phyloP scores from a whole-genome alignment of 78 protist species.

The Andalucia godoyi region DNA sequence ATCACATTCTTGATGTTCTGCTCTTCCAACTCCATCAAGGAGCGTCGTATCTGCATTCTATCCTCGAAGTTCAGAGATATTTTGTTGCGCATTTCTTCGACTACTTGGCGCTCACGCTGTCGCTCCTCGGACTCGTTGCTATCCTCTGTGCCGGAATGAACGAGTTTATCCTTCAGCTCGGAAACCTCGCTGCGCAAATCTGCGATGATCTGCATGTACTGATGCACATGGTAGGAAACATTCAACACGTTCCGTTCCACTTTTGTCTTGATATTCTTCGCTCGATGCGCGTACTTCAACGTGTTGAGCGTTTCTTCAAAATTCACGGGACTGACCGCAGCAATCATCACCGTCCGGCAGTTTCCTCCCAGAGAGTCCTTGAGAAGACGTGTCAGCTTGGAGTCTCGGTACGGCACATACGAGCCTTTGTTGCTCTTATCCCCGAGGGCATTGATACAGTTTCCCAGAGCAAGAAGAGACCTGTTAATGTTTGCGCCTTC shows the following conservation, averaged over 20 bases:
- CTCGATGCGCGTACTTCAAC: slow-evolving; percentile 82
- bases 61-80: not conserved
- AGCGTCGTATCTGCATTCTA: not conserved
- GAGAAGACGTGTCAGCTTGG: slow-evolving; percentile 40
- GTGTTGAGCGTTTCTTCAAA: slow-evolving; percentile 82
- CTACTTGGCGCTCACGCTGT: not conserved
- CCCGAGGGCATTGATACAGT: slow-evolving; percentile 56
- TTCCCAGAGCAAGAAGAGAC: slow-evolving; percentile 67
- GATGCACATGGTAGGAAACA: slow-evolving; percentile 21
- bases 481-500: slow-evolving; percentile 71
- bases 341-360: slow-evolving; percentile 83
- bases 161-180: slow-evolving; percentile 18
- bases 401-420: slow-evolving; percentile 54
- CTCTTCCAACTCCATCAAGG: not conserved
- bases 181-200: slow-evolving; percentile 32
- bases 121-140: too few species aligned
- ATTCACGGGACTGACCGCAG: slow-evolving; percentile 51
- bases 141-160: not conserved
- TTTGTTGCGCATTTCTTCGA: not conserved
- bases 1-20: not conserved
- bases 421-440: not conserved
- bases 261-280: slow-evolving; percentile 23
- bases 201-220: slow-evolving; percentile 42
- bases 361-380: slow-evolving; percentile 89
- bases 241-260: slow-evolving; percentile 19